Percentiles rank a stretch among this genome's conserved stretches.
These are phyloP conservation scores for Cryptococcus sp. DNA, from an alignment of 1,284 basidiomycete genomes.

Conservation along the genomic window DNA sequence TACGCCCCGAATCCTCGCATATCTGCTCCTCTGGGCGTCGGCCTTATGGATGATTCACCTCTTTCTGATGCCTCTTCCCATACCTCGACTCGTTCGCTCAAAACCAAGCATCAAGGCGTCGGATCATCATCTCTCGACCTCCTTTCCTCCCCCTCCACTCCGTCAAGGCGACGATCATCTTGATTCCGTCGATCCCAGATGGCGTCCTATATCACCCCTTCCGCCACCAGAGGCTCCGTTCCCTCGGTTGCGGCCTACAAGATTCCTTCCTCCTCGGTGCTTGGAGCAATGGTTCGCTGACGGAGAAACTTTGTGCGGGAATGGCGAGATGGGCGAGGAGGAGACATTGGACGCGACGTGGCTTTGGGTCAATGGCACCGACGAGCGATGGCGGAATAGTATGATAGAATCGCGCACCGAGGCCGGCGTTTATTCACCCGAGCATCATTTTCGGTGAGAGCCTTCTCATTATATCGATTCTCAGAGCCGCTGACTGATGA, in stretches of 20 bases:
- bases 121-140: conserved; percentile 23
- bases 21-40: conserved; percentile 28
- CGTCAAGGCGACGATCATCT: conserved; percentile 33
- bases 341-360: conserved; percentile 47
- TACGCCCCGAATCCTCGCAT: conserved; percentile 21
- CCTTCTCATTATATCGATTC: not conserved
- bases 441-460: conserved; percentile 46
- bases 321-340: conserved; percentile 40
- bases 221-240: conserved; percentile 36
- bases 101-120: conserved; percentile 1
- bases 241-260: conserved; percentile 39
- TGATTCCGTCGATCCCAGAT: conserved; percentile 37
- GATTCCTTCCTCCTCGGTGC: conserved; percentile 41
- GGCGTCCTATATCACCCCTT: conserved; percentile 36
- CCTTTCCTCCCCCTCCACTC: conserved; percentile 30
- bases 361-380: conserved; percentile 51
- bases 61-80: conserved; percentile 27
- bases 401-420: conserved; percentile 28
- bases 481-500: not conserved
- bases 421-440: conserved; percentile 38
- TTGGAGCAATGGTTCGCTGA: conserved; percentile 47
- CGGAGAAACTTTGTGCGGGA: conserved; percentile 41
- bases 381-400: conserved; percentile 40
- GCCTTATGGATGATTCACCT: conserved; percentile 30
- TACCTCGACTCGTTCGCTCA: conserved; percentile 12